Evolutionary conservation across 495 filamentous ascomycete species (phyloP).

Genomic region (Neurospora sp.): DNA sequence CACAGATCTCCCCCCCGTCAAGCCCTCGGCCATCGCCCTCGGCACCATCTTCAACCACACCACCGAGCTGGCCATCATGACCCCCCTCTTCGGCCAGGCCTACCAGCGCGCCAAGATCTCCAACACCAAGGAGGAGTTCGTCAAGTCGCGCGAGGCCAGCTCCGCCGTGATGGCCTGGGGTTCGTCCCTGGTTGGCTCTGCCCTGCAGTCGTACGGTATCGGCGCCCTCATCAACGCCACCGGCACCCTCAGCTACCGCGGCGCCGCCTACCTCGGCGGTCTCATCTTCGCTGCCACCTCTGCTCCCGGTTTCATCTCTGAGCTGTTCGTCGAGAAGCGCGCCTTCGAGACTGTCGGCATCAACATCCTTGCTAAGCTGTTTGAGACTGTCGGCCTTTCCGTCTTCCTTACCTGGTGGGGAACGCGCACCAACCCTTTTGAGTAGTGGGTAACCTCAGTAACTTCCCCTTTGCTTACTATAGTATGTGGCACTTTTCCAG

Average conservation of each 20-base stretch:
- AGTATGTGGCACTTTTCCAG: too few relatives aligned
- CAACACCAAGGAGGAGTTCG: slow-evolving; percentile 93
- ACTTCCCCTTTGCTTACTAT: neutral
- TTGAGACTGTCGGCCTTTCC: slow-evolving; percentile 88
- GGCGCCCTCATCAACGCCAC: slow-evolving; percentile 93
- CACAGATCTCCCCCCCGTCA: slow-evolving; percentile 85
- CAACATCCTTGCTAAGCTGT: slow-evolving; percentile 65
- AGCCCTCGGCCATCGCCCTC: slow-evolving; percentile 93
- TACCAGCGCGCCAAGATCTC: slow-evolving; percentile 86
- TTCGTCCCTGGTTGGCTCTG: slow-evolving; percentile 77
- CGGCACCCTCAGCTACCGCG: slow-evolving; percentile 89
- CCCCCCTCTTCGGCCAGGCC: slow-evolving; percentile 86
- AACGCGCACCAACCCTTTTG: slow-evolving; percentile 78
- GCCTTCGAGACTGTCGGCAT: slow-evolving; percentile 83
- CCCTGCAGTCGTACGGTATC: slow-evolving; percentile 86
- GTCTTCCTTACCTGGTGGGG: slow-evolving; percentile 97
- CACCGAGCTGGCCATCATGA: slow-evolving; percentile 52
- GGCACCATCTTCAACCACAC: slow-evolving; percentile 92
- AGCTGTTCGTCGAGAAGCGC: slow-evolving; percentile 83
- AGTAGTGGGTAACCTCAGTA: slow-evolving; percentile 28
- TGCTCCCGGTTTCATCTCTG: slow-evolving; percentile 79
- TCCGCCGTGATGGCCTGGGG: slow-evolving; percentile 84
- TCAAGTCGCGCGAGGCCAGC: slow-evolving; percentile 84
- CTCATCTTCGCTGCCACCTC: slow-evolving; percentile 87
- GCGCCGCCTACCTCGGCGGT: slow-evolving; percentile 83